A percentile compares a stretch with the other conserved stretches of the same genome.
These are phyloP conservation scores for Friedmanniomyces simplex DNA, from an alignment of 495 filamentous ascomycete genomes.

Conservation along the genomic window DNA sequence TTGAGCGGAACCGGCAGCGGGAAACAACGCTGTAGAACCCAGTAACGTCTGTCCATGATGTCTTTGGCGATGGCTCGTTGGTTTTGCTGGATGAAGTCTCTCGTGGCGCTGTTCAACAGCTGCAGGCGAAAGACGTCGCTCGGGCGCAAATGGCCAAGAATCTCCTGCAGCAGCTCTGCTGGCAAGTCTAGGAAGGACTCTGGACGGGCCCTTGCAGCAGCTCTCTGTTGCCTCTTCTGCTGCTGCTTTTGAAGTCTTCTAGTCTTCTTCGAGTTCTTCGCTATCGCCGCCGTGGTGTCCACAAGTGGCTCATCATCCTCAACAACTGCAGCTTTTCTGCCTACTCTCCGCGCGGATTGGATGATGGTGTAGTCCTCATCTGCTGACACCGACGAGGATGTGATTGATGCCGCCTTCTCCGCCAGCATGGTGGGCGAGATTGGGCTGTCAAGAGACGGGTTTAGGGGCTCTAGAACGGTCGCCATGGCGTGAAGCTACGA, in stretches of 20 bases:
- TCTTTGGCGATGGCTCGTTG: constrained; percentile 31
- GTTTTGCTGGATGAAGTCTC: constrained; percentile 33
- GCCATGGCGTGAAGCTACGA: background rate
- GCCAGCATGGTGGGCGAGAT: background rate
- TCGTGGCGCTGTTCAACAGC: constrained; percentile 30
- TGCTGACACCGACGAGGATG: background rate
- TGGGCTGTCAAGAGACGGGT: background rate
- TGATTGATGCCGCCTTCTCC: background rate
- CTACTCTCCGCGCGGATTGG: background rate
- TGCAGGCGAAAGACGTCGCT: constrained; percentile 36
- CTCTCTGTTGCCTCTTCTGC: constrained; percentile 29
- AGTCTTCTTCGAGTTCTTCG: constrained; percentile 40
- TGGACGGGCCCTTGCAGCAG: background rate
- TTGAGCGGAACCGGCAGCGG: constrained; percentile 36
- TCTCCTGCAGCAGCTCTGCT: constrained; percentile 39
- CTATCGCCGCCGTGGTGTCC: constrained; percentile 31
- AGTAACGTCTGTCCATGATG: constrained; percentile 37
- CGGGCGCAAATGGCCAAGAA: constrained; percentile 36
- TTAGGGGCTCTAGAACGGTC: background rate
- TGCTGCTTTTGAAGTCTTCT: constrained; percentile 37
- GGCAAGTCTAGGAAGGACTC: constrained; percentile 35
- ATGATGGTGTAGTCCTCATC: constrained; percentile 1
- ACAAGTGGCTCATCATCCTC: constrained; percentile 25
- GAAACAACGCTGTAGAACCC: constrained; percentile 39
- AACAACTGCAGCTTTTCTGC: background rate